Conservation (phyloP, 176 grass and related monocot species). For the Rhynchospora tenuis region DNA sequence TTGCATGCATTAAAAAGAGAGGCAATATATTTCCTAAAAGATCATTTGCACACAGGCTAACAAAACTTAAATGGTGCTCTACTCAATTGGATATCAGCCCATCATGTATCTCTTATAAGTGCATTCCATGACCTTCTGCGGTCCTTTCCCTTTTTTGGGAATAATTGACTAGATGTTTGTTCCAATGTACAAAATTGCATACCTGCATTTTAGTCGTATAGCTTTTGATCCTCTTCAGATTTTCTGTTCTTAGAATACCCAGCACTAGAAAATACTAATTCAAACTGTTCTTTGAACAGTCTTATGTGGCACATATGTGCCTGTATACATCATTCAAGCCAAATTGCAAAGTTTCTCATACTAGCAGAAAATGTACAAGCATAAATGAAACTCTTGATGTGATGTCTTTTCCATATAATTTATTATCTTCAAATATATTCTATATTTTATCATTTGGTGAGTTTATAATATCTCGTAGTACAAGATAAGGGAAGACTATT, state of each 20-base stretch:
- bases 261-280: neutral
- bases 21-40: neutral
- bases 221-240: conserved; percentile 4
- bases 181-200: conserved; percentile 62
- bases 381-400: neutral
- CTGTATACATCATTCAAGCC: neutral
- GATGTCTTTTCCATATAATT: neutral
- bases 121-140: conserved; percentile 29
- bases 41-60: conserved; percentile 61
- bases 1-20: neutral
- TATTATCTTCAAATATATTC: neutral
- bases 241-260: conserved; percentile 56
- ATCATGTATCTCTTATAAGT: conserved; percentile 17
- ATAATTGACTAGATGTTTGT: conserved; percentile 45
- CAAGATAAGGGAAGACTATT: too few species aligned
- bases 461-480: neutral
- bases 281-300: neutral
- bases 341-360: neutral
- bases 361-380: neutral
- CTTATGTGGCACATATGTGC: neutral
- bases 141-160: conserved; percentile 30
- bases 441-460: neutral
- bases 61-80: conserved; percentile 44
- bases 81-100: conserved; percentile 46
- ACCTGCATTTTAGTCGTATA: conserved; percentile 43